Evolutionary conservation across 306 rosid genomes (phyloP).

Genomic region (Prunus salicina): DNA sequence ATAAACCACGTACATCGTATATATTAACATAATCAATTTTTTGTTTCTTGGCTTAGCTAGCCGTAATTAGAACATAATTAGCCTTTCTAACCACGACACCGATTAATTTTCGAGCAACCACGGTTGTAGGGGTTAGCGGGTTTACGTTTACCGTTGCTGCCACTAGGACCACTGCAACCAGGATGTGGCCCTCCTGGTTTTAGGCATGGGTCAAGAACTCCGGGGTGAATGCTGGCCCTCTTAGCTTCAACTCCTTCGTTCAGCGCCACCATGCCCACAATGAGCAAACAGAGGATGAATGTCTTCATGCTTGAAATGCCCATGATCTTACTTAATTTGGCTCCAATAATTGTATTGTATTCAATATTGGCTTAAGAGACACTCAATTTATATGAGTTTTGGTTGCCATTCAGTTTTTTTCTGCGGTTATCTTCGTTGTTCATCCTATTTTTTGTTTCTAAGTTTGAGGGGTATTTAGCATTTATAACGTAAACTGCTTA

Average conservation of each 20-base stretch:
- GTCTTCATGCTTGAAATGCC: slow-evolving; percentile 14
- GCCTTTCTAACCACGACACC: not conserved
- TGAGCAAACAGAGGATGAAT: slow-evolving; percentile 6
- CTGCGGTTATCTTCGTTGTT: not conserved
- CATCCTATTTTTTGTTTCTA: not conserved
- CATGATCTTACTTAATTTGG: not conserved
- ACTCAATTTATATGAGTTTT: not conserved
- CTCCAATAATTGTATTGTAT: not conserved
- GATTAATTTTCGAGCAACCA: not conserved
- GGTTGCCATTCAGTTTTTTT: not conserved
- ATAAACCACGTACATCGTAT: not conserved
- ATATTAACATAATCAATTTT: too few species aligned
- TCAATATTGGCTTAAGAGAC: not conserved
- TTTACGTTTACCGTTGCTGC: not conserved
- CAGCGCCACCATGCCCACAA: not conserved
- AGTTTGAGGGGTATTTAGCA: not conserved
- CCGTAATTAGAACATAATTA: not conserved
- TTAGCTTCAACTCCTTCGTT: not conserved
- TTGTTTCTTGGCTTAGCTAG: too few species aligned
- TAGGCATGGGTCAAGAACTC: not conserved
- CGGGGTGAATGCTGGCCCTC: accelerated
- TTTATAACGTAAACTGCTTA: not conserved
- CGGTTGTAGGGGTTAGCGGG: not conserved
- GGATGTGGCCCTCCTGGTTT: not conserved
- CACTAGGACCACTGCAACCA: not conserved